Percentiles rank a stretch among this genome's conserved stretches.
phyloP scores from a whole-genome alignment of 2,329 filamentous ascomycete genomes.

The Metarhizium sp. region DNA sequence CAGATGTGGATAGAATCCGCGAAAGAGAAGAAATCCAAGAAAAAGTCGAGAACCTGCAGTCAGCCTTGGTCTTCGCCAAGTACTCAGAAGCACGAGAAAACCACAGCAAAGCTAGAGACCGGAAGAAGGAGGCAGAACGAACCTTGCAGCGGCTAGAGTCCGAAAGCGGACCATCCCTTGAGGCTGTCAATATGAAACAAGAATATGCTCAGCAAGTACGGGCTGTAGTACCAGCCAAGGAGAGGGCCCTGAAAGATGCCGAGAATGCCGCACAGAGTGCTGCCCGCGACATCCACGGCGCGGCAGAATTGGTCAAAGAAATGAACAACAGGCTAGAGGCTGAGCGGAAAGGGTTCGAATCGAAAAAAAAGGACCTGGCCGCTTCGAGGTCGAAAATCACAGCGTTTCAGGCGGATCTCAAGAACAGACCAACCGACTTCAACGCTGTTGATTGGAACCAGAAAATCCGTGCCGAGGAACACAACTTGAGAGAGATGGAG shows the following conservation, averaged over 20 bases:
- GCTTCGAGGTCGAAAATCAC: constrained; percentile 48
- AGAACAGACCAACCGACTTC: constrained; percentile 56
- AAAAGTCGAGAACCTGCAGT: constrained; percentile 55
- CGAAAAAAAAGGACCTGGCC: constrained; percentile 41
- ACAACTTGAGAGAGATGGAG: constrained; percentile 42
- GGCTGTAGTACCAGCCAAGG: constrained; percentile 44
- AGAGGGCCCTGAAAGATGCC: constrained; percentile 40
- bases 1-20: constrained; percentile 73
- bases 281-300: constrained; percentile 25
- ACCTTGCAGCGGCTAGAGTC: constrained; percentile 52
- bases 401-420: constrained; percentile 51
- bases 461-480: constrained; percentile 56
- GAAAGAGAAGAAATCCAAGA: constrained; percentile 63
- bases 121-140: constrained; percentile 41
- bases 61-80: constrained; percentile 54
- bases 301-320: constrained; percentile 31
- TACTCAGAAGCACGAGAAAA: constrained; percentile 47
- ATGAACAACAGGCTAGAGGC: constrained; percentile 36
- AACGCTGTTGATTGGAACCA: constrained; percentile 63
- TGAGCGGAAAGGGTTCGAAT: constrained; percentile 38
- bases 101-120: constrained; percentile 42
- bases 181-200: constrained; percentile 61
- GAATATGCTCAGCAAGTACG: constrained; percentile 53
- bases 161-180: constrained; percentile 54
- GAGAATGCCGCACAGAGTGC: constrained; percentile 42